These are phyloP conservation scores for Fraxinus excelsior DNA, from an alignment of 257 asterid genomes.

Conservation along the genomic window DNA sequence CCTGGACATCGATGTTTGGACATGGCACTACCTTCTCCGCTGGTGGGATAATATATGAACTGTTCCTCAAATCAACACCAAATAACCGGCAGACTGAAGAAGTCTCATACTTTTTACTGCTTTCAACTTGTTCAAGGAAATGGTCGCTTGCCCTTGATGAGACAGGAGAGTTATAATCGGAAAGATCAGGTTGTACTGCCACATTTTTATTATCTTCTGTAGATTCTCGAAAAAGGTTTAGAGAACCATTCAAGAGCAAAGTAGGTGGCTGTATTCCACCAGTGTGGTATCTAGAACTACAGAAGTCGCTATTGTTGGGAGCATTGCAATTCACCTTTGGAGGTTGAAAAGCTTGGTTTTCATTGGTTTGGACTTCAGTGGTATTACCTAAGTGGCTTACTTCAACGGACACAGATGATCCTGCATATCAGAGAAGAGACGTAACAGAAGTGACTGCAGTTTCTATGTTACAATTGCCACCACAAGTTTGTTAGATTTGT, in stretches of 20 bases:
- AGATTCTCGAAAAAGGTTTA: slow-evolving; percentile 47
- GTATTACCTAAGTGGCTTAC: slow-evolving; percentile 17
- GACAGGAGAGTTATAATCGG: slow-evolving; percentile 47
- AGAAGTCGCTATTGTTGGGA: slow-evolving; percentile 6
- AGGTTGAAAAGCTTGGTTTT: slow-evolving; percentile 30
- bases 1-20: slow-evolving; percentile 15
- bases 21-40: slow-evolving; percentile 30
- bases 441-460: slow-evolving; percentile 20
- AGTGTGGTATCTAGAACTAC: slow-evolving; percentile 16
- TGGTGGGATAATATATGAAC: slow-evolving; percentile 27
- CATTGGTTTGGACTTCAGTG: slow-evolving; percentile 25
- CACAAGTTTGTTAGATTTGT: no score
- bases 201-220: slow-evolving; percentile 40
- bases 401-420: slow-evolving; percentile 19
- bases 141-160: slow-evolving; percentile 47
- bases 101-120: slow-evolving; percentile 38
- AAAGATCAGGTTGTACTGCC: slow-evolving; percentile 27
- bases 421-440: slow-evolving; percentile 26
- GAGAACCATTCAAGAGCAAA: slow-evolving; percentile 35
- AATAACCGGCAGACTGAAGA: slow-evolving; percentile 57
- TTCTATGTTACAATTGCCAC: slow-evolving; percentile 30
- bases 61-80: slow-evolving; percentile 72
- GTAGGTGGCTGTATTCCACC: slow-evolving; percentile 40
- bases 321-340: slow-evolving; percentile 9
- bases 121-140: slow-evolving; percentile 43